These are phyloP conservation scores for Akanthomyces muscarius DNA, from an alignment of 2,329 filamentous ascomycete genomes.

Conservation along the genomic window DNA sequence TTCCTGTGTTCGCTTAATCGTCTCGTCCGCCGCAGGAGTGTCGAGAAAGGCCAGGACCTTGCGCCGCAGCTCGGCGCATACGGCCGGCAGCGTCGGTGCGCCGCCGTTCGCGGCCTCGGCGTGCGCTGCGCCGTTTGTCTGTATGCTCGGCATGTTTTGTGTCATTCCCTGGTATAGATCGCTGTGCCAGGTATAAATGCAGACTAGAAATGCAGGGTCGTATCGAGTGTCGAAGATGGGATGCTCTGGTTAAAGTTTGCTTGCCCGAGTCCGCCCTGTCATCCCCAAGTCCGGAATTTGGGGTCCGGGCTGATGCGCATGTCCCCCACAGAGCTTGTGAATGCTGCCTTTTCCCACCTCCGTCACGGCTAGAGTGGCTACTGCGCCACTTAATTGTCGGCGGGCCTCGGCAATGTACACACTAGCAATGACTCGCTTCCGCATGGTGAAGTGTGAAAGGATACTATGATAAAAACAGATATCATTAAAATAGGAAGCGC, in stretches of 20 bases:
- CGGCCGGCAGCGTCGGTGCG: slow-evolving; percentile 6
- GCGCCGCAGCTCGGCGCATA: slow-evolving; percentile 16
- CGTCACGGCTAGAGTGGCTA: neutral
- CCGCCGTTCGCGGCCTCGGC: neutral
- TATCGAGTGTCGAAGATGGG: neutral
- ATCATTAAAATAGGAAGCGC: neutral
- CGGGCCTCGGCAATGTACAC: slow-evolving; percentile 11
- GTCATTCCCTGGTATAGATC: neutral
- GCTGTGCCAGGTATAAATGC: neutral
- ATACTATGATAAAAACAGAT: neutral
- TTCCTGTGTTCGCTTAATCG: slow-evolving; percentile 44
- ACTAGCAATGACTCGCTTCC: neutral
- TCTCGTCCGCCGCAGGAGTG: slow-evolving; percentile 10
- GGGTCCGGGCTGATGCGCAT: slow-evolving; percentile 7
- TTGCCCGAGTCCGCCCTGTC: slow-evolving; percentile 1
- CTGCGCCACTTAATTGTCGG: slow-evolving; percentile 5
- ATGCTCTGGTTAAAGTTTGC: slow-evolving; percentile 1
- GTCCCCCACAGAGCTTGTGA: neutral
- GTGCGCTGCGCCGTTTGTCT: slow-evolving; percentile 15
- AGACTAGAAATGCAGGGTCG: neutral
- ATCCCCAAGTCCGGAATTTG: slow-evolving; percentile 7
- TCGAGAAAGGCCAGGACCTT: slow-evolving; percentile 18
- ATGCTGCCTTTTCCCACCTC: neutral
- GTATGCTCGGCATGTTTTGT: slow-evolving; percentile 10
- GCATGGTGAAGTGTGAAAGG: neutral